Conservation (phyloP, 805 yeast species). For the Wilhelminamyces savonicus region DNA sequence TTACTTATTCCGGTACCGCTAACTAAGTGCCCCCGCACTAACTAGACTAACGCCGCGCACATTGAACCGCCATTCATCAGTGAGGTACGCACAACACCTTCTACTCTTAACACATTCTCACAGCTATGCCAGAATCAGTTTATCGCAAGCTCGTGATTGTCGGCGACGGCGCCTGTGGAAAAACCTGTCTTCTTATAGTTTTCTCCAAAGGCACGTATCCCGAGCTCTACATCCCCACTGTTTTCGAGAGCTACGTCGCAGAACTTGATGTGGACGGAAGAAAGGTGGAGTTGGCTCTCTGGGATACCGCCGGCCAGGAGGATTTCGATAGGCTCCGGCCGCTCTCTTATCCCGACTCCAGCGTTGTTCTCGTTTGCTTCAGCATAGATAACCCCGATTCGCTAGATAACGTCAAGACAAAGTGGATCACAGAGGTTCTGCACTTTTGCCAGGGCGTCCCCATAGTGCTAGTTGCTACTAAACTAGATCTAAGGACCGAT, state of each 20-base stretch:
- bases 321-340: constrained; percentile 94
- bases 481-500: constrained; percentile 82
- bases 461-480: constrained; percentile 87
- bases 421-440: constrained; percentile 90
- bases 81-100: no score
- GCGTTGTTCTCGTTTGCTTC: constrained; percentile 87
- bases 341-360: constrained; percentile 85
- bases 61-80: no score
- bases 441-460: constrained; percentile 95
- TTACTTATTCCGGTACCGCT: no score
- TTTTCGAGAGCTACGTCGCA: constrained; percentile 94
- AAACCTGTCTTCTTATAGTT: constrained; percentile 83
- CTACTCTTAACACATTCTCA: no score
- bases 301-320: constrained; percentile 99
- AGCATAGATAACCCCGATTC: constrained; percentile 89
- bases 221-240: constrained; percentile 87
- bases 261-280: constrained; percentile 66
- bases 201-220: constrained; percentile 87
- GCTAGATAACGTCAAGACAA: constrained; percentile 87
- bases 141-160: constrained; percentile 91
- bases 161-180: constrained; percentile 98
- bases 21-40: not conserved
- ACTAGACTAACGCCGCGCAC: no score
- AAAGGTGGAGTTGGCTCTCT: constrained; percentile 81
- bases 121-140: no score